These are phyloP conservation scores for Phytopythium boreale DNA, from an alignment of 352 stramenopile genomes.

Conservation along the genomic window DNA sequence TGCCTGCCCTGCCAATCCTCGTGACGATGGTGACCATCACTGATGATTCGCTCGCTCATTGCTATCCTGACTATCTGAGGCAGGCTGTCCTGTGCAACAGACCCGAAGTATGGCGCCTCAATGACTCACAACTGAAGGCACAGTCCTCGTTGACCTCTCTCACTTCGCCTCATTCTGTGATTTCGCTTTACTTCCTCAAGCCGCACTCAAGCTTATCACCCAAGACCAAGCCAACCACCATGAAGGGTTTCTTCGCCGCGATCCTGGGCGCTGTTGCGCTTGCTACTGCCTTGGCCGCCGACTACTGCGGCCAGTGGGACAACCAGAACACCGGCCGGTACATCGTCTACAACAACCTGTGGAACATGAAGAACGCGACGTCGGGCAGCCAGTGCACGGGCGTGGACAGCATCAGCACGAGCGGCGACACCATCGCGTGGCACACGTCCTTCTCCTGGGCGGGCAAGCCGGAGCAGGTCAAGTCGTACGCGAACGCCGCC, in stretches of 20 bases:
- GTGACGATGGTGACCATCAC: neutral
- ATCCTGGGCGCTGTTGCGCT: conserved; percentile 6
- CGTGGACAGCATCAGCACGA: conserved; percentile 10
- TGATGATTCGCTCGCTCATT: neutral
- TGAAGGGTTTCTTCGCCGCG: conserved; percentile 19
- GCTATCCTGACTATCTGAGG: neutral
- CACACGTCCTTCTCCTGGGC: conserved; percentile 19
- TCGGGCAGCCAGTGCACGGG: conserved; percentile 21
- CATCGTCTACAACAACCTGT: conserved; percentile 41
- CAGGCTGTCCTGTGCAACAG: neutral
- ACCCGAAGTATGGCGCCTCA: neutral
- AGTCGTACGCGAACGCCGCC: conserved; percentile 23
- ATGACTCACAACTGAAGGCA: neutral
- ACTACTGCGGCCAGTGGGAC: conserved; percentile 33
- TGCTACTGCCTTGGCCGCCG: conserved; percentile 8
- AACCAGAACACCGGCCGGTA: conserved; percentile 22
- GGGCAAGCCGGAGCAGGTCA: conserved; percentile 20
- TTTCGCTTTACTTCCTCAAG: neutral
- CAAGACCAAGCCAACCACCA: conserved; percentile 2
- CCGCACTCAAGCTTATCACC: neutral
- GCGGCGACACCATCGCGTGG: conserved; percentile 17
- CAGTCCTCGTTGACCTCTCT: too few relatives aligned
- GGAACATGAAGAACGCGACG: conserved; percentile 22
- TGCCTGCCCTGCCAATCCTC: neutral
- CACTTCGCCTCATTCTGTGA: neutral